These are phyloP conservation scores for Periconia sp. DNA, from an alignment of 2,329 filamentous ascomycete genomes.

Conservation along the genomic window DNA sequence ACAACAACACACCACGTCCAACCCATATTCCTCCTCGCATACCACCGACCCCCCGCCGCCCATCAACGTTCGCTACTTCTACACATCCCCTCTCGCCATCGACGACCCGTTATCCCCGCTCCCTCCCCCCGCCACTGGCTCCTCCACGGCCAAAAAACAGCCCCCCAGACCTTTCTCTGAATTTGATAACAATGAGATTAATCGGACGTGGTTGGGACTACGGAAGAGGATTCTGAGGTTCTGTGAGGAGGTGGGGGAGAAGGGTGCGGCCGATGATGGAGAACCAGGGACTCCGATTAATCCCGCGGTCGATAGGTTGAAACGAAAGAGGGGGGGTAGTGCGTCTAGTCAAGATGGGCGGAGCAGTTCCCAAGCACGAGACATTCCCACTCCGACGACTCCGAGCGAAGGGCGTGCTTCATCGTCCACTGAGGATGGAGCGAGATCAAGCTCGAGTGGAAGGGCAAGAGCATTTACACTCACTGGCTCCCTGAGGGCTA, in stretches of 20 bases:
- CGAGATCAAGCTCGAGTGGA: constrained; percentile 25
- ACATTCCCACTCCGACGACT: constrained; percentile 29
- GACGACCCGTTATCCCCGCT: constrained; percentile 81
- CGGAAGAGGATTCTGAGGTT: constrained; percentile 52
- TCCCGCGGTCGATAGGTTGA: constrained; percentile 37
- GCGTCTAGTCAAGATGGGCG: constrained; percentile 23
- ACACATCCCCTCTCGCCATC: constrained; percentile 77
- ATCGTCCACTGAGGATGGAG: constrained; percentile 26
- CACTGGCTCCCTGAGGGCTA: constrained; percentile 31
- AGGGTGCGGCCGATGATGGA: constrained; percentile 21
- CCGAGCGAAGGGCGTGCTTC: constrained; percentile 28
- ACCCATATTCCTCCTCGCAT: constrained; percentile 45
- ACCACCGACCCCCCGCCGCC: constrained; percentile 35
- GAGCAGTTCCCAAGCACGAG: constrained; percentile 20
- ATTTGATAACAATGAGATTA: constrained; percentile 77
- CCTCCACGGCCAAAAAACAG: constrained; percentile 52
- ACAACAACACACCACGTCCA: background rate
- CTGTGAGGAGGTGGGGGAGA: constrained; percentile 42
- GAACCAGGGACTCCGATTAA: constrained; percentile 28
- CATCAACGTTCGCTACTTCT: constrained; percentile 67
- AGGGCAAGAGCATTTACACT: constrained; percentile 22
- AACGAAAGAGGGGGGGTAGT: constrained; percentile 36
- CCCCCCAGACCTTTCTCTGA: constrained; percentile 76
- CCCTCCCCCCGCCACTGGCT: constrained; percentile 54
- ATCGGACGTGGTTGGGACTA: constrained; percentile 73